Base-by-base conservation (phyloP, 352 stramenopile genomes). In the Phytophthora cryptogea region DNA sequence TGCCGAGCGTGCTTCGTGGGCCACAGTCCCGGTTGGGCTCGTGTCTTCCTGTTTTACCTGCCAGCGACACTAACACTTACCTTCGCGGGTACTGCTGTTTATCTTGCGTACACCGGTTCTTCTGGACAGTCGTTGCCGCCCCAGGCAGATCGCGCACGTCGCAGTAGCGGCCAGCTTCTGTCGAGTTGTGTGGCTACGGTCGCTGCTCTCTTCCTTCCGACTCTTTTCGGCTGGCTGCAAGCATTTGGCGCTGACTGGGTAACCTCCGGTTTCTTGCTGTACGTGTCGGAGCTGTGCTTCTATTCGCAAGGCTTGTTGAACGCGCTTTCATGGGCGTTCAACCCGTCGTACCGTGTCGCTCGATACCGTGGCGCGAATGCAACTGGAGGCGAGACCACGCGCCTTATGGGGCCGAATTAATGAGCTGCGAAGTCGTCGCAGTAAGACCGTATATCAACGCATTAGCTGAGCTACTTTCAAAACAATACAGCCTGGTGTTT, bases 221-320 rank as follows among this genome's bases (percentile, higher is more conserved):
- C 69, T 6, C 14, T 83, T 8, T 63, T 86, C 14, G 76, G 76
- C 8, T 74, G 65, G 72, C 48, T 81, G n/a, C 68, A 74, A 28
- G 41, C 64, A 5, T 70, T 79, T 28, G 70, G 70, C 4, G 49
- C 44, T 23, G 41, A 58, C 16, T 73, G 68, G 57, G 46, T 74
- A 31, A 78, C 63, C 13, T 73, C 70, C 20, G 74, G 63, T 8
- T 63, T 78, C 33, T 64, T 65, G 32, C 59, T 88, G 13, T 89
- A 89, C 47, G 11, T 85, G 45, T 83, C 74, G 28, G 80, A 89
- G 56, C 11, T 84, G 27, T 86, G 73, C 36, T 86, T 89, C 57
- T 87, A 89, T 48, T 80, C 75, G 6, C 80, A 86, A 66, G 80
- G 80, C 4, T 17, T 86, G 14, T 54, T 89, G 14, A 80, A 85